Base-by-base conservation (phyloP, 345 rosid genomes). In the Combretum micranthum region DNA sequence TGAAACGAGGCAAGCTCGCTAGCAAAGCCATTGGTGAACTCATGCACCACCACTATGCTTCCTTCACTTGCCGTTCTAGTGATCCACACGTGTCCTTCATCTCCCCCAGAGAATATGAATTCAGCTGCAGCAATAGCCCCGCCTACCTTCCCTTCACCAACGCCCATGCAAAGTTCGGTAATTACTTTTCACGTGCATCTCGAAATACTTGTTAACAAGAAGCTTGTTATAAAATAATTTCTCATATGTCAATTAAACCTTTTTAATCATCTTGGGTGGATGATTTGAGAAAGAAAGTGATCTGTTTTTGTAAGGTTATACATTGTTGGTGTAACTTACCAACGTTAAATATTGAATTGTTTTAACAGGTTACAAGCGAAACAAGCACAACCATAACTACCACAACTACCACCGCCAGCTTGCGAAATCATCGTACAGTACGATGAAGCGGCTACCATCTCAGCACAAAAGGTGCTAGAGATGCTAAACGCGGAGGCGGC, bases 81-180 rank as follows among this genome's bases (percentile, higher is more conserved):
- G 86, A 84, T 56, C 68, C 86, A 55, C 39, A 32, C 39, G 66
- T 83, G 20, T 77, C 88, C 25, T 84, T 83, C 77, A 22, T 84
- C 4, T 81, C 86, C 22, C 87, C 90, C 0, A 64, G 75, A 0
- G 96, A 88, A 46, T 88, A 88, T 62, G 98, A 92, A 75, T 92
- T 92, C 73, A 86, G 96, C 79, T 92, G 98, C 78, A 92, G 96
- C 78, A 87, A 88, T 75, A 88, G 80, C 75, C 98, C 98, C 0
- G 71, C 80, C 32, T 55, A 67, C 53, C 39, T 56, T 67, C 57
- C 73, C 42, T 69, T 77, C 52, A 50, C 55, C 59, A 61, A 54
- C 73, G 72, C 73, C 44, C 81, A 82, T 62, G 65, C 68, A 42
- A 67, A 75, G 44, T 18, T 23, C 47, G 60, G 7, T 66, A 77